phyloP scores from a whole-genome alignment of 1,139 yeast genomes.

The Geotrichum aggregatum region DNA sequence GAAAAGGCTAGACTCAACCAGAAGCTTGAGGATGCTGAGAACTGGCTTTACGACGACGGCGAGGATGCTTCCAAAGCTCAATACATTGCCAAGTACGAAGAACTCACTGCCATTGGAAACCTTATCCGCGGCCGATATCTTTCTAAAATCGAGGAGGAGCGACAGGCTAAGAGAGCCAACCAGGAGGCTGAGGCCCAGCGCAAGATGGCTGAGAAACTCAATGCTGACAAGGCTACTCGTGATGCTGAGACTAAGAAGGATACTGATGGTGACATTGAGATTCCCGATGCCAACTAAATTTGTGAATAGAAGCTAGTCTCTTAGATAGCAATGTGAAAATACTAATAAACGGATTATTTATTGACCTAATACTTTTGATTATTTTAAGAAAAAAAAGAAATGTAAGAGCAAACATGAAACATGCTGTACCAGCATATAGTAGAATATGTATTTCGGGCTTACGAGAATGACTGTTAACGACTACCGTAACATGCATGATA shows the following conservation, averaged over 20 bases:
- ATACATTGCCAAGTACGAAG: slow-evolving; percentile 97
- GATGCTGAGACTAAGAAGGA: slow-evolving; percentile 28
- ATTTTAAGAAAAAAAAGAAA: not conserved
- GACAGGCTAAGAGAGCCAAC: slow-evolving; percentile 80
- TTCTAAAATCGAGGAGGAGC: slow-evolving; percentile 92
- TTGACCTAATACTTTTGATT: not conserved
- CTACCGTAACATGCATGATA: too few species aligned
- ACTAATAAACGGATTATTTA: slow-evolving; percentile 8
- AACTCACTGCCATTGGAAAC: slow-evolving; percentile 91
- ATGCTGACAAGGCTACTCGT: slow-evolving; percentile 61
- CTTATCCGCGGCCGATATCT: slow-evolving; percentile 91
- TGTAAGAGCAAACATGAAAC: too few species aligned
- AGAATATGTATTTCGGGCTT: too few species aligned
- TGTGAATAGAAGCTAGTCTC: slow-evolving; percentile 3
- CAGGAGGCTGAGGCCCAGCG: slow-evolving; percentile 81
- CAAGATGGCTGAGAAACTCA: slow-evolving; percentile 85
- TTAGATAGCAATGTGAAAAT: slow-evolving; percentile 8
- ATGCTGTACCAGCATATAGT: too few species aligned
- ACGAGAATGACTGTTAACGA: too few species aligned
- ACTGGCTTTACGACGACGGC: slow-evolving; percentile 97
- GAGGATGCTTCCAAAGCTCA: slow-evolving; percentile 94
- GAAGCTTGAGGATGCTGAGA: slow-evolving; percentile 82
- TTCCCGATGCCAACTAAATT: slow-evolving; percentile 27
- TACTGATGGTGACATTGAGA: slow-evolving; percentile 29
- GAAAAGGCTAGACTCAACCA: slow-evolving; percentile 78